A percentile compares a stretch with the other conserved stretches of the same genome.
phyloP scores from a whole-genome alignment of 2,329 filamentous ascomycete genomes.

The Penicillium polonicum region DNA sequence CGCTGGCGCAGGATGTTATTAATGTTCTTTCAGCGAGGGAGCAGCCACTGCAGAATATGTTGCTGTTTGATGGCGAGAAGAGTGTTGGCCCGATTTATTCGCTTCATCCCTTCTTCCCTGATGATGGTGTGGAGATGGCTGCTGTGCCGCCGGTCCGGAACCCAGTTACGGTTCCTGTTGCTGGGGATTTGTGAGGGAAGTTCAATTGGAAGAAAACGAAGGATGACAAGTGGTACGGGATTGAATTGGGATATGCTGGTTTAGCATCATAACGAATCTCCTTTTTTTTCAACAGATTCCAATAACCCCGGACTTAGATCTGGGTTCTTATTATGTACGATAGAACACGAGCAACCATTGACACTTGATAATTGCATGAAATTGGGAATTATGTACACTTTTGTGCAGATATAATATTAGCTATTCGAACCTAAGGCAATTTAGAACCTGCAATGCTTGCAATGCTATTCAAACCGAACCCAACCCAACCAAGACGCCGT shows the following conservation, averaged over 20 bases:
- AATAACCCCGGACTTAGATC: neutral
- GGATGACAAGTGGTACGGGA: neutral
- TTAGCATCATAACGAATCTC: slow-evolving; percentile 7
- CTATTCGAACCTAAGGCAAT: neutral
- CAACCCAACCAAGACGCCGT: slow-evolving; percentile 5
- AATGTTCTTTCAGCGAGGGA: slow-evolving; percentile 89
- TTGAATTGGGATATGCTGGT: neutral
- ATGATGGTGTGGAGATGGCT: slow-evolving; percentile 28
- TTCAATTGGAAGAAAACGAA: neutral
- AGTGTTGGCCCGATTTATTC: slow-evolving; percentile 78
- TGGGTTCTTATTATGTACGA: slow-evolving; percentile 1
- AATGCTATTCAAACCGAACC: neutral
- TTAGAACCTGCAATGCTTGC: neutral
- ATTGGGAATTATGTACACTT: slow-evolving; percentile 1
- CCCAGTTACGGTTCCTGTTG: slow-evolving; percentile 22
- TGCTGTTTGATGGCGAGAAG: slow-evolving; percentile 83
- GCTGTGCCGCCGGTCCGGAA: slow-evolving; percentile 31
- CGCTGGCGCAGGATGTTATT: slow-evolving; percentile 93
- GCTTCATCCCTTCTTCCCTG: slow-evolving; percentile 65
- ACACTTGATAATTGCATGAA: neutral
- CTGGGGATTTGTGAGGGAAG: neutral
- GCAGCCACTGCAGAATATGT: slow-evolving; percentile 93
- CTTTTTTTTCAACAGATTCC: neutral
- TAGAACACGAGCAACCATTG: neutral
- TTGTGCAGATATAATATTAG: slow-evolving; percentile 1